A percentile compares a stretch with the other conserved stretches of the same genome.
Evolutionary conservation across 257 asterid genomes (phyloP).

Genomic region (Striga asiatica): DNA sequence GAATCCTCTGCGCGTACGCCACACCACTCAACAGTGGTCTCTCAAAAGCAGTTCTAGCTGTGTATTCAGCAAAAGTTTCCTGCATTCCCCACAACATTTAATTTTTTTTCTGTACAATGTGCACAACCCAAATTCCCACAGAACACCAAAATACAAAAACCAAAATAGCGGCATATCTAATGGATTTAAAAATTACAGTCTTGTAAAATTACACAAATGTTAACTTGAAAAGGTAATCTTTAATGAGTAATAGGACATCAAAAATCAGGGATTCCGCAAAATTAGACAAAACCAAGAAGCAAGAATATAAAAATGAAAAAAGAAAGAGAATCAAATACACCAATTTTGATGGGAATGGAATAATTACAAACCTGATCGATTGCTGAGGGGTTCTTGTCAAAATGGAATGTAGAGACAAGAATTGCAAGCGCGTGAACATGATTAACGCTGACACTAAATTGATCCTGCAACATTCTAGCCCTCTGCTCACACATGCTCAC

Average conservation of each 20-base stretch:
- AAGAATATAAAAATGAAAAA: slow-evolving; percentile 5
- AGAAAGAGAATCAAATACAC: not conserved
- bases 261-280: not conserved
- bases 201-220: not conserved
- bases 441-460: slow-evolving; percentile 80
- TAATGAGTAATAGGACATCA: too few relatives aligned
- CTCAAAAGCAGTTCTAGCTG: slow-evolving; percentile 85
- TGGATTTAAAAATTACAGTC: too few relatives aligned
- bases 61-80: slow-evolving; percentile 86
- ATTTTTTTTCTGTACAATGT: not conserved
- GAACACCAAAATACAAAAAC: not conserved
- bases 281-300: not conserved
- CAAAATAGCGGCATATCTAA: not conserved
- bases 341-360: too few relatives aligned
- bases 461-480: slow-evolving; percentile 95
- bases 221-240: too few relatives aligned
- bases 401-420: slow-evolving; percentile 82
- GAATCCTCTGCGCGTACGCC: slow-evolving; percentile 84
- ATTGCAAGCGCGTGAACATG: slow-evolving; percentile 96
- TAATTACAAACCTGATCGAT: slow-evolving; percentile 64
- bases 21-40: slow-evolving; percentile 93
- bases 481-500: slow-evolving; percentile 91
- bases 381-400: slow-evolving; percentile 78
- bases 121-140: not conserved
- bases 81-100: slow-evolving; percentile 20